phyloP scores from a whole-genome alignment of 305 asterid genomes.

The Solanum hybrid region DNA sequence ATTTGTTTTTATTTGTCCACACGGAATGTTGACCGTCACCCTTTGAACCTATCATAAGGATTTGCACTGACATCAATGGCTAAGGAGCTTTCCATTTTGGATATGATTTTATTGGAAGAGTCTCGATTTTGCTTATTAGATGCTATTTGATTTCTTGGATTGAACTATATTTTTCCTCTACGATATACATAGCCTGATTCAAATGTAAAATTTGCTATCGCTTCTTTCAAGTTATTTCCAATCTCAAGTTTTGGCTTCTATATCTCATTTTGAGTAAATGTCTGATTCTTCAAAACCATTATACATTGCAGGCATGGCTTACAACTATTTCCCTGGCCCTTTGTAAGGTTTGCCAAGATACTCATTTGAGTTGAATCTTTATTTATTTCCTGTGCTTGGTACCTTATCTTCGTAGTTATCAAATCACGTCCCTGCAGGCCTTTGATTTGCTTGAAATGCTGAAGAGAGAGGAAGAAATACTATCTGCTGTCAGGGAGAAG shows the following conservation, averaged over 20 bases:
- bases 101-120: neutral
- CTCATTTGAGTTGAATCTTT: neutral
- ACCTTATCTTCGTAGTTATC: neutral
- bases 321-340: conserved; percentile 68
- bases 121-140: neutral
- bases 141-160: neutral
- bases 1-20: neutral
- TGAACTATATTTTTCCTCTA: neutral
- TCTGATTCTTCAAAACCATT: conserved; percentile 5
- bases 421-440: conserved; percentile 32
- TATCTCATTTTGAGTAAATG: conserved; percentile 3
- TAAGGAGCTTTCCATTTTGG: neutral
- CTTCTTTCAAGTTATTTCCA: neutral
- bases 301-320: conserved; percentile 68
- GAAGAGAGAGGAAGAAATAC: conserved; percentile 90
- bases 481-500: conserved; percentile 59
- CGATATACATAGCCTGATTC: neutral
- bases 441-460: conserved; percentile 92
- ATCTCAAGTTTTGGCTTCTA: neutral
- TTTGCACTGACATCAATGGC: neutral
- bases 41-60: neutral
- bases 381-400: neutral
- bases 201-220: neutral
- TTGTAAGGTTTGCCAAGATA: conserved; percentile 62
- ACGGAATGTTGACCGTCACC: neutral